These are phyloP conservation scores for Russula lepida DNA, from an alignment of 768 basidiomycete species.

Conservation along the genomic window DNA sequence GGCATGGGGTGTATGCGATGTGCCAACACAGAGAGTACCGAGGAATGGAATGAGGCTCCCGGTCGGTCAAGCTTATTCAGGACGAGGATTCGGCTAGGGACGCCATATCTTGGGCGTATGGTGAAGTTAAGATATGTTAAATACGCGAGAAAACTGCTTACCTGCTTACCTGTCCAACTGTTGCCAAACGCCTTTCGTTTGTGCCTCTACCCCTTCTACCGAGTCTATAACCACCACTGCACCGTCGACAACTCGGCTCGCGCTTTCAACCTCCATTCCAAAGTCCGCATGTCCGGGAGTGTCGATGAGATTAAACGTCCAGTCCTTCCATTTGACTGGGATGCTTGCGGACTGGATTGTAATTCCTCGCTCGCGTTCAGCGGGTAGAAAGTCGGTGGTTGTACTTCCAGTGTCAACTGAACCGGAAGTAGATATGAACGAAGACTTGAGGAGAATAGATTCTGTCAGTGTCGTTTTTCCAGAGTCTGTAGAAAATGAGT, in stretches of 20 bases:
- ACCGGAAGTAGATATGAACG: conserved; percentile 64
- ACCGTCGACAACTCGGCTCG: conserved; percentile 83
- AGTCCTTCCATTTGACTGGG: conserved; percentile 76
- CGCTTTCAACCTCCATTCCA: conserved; percentile 95
- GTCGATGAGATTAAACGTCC: conserved; percentile 83
- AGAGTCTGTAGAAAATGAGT: conserved; percentile 47
- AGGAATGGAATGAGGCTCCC: conserved; percentile 70
- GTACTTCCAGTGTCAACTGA: conserved; percentile 88
- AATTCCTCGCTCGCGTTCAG: conserved; percentile 84
- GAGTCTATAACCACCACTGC: conserved; percentile 85
- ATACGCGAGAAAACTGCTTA: conserved; percentile 21
- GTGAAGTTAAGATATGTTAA: not conserved
- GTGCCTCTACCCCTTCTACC: conserved; percentile 86
- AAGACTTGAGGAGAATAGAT: conserved; percentile 71
- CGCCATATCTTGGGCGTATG: conserved; percentile 52
- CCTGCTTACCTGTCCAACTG: conserved; percentile 71
- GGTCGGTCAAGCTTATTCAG: conserved; percentile 85
- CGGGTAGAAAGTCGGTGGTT: conserved; percentile 83
- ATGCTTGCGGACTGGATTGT: conserved; percentile 91
- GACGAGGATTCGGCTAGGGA: conserved; percentile 69
- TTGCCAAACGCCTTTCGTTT: conserved; percentile 83
- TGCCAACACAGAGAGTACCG: conserved; percentile 62
- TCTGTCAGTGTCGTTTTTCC: conserved; percentile 88
- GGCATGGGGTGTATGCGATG: conserved; percentile 73
- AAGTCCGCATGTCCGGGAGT: conserved; percentile 92